Percentiles rank a stretch among this genome's conserved stretches.
These are phyloP conservation scores for Fonsecaea erecta DNA, from an alignment of 2,329 filamentous ascomycete species.

Conservation along the genomic window DNA sequence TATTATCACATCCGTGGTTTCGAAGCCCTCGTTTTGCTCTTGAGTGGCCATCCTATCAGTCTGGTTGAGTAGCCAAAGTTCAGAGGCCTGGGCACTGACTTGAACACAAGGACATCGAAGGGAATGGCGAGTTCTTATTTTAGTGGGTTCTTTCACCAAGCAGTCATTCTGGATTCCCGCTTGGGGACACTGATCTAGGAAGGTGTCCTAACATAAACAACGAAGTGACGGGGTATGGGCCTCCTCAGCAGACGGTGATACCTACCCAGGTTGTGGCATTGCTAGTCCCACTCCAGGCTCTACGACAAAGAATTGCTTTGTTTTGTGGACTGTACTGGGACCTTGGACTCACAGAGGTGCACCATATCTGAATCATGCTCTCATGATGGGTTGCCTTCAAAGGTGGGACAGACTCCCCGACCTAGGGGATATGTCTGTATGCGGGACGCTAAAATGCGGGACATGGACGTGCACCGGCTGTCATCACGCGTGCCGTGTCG, in stretches of 20 bases:
- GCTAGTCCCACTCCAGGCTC: not conserved
- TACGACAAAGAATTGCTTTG: not conserved
- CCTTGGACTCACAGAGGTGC: not conserved
- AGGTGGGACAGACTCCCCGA: constrained; percentile 4
- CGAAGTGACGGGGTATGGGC: not conserved
- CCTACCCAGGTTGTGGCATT: not conserved
- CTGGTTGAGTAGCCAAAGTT: not conserved
- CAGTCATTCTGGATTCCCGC: not conserved
- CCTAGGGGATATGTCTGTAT: not conserved
- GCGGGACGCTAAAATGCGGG: constrained; percentile 23
- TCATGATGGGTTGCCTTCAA: not conserved
- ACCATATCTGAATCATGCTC: not conserved
- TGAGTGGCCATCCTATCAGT: not conserved
- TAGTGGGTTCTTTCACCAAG: not conserved
- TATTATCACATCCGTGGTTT: constrained; percentile 41
- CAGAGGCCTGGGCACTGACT: not conserved
- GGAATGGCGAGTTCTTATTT: not conserved
- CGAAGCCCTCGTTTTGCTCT: constrained; percentile 6
- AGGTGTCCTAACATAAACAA: not conserved
- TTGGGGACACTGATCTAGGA: not conserved
- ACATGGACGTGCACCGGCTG: not conserved
- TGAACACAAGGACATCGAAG: not conserved
- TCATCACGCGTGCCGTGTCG: not conserved
- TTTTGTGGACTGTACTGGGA: not conserved
- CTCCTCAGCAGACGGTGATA: not conserved